Base-by-base conservation (phyloP, 768 basidiomycete species). In the Agaricus blazei region DNA sequence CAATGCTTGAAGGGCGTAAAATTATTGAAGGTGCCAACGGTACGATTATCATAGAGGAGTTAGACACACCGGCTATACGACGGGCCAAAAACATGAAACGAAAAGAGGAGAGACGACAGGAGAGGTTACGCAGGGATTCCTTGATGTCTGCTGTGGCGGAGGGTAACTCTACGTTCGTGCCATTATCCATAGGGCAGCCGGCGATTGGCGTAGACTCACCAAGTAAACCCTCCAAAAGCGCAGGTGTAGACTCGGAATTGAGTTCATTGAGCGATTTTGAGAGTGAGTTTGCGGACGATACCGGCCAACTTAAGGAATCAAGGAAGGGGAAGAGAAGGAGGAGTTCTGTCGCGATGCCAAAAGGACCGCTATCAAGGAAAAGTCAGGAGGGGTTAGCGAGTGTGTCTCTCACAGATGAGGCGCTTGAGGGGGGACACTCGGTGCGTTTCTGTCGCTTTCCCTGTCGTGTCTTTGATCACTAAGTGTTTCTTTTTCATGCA, bases 51-150 rank as follows among this genome's bases (percentile, higher is more conserved):
- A 79, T 90, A 54, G 87, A 90, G 63, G 81, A 82, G 57, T 72
- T 90, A 24, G 88, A 89, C 62, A 85, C 88, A 4, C 88, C 88
- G 36, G 78, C 78, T 3, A 84, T 80, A 40, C 80, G 88, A 3
- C 75, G 79, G 48, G 76, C 81, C 67, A 87, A 84, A 67, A 74
- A 73, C 19, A 66, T 70, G 51, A 60, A 46, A 46, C 54, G 43
- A 58, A 60, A 54, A 54, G 60, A 52, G 42, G 48, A 52, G 56
- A 61, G 49, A 29, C 57, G 54, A 45, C 51, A 52, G 23, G 34
- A 51, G 41, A 44, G 42, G 29, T 26, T 56, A 11, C 52, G 52
- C 9, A 42, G 41, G n/a, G 24, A 54, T 37, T 46, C 53, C 6
- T 24, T 48, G 40, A n/a, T 41, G 2, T 23, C 37, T 1, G 46